phyloP scores from a whole-genome alignment of 2,329 filamentous ascomycete genomes.

The Colletotrichum gigasporum region DNA sequence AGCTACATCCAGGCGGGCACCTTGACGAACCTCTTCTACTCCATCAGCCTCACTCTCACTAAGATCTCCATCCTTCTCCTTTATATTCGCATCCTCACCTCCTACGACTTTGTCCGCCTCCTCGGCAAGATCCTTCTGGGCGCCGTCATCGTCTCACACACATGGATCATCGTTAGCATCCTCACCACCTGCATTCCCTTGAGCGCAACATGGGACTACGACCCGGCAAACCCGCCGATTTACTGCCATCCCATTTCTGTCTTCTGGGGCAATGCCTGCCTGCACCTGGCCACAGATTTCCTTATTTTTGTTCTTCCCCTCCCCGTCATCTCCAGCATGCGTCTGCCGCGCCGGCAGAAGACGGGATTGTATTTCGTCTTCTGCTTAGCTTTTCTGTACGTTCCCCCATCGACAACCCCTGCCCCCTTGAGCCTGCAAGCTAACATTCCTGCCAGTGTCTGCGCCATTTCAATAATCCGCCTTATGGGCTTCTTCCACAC shows the following conservation, averaged over 20 bases:
- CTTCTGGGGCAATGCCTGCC: constrained; percentile 37
- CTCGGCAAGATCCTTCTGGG: constrained; percentile 34
- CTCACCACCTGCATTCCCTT: constrained; percentile 36
- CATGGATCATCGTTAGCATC: constrained; percentile 35
- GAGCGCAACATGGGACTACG: constrained; percentile 29
- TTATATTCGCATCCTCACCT: constrained; percentile 37
- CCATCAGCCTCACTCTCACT: constrained; percentile 33
- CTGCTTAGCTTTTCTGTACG: constrained; percentile 49
- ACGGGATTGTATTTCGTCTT: constrained; percentile 47
- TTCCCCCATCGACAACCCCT: constrained; percentile 3
- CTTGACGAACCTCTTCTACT: constrained; percentile 32
- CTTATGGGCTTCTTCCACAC: constrained; percentile 39
- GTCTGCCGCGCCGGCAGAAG: constrained; percentile 53
- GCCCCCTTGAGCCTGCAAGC: background rate
- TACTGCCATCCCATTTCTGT: constrained; percentile 33
- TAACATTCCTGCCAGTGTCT: constrained; percentile 42
- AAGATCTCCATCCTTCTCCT: constrained; percentile 36
- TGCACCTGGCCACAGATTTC: constrained; percentile 38
- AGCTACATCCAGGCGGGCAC: constrained; percentile 23
- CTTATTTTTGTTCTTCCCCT: constrained; percentile 47
- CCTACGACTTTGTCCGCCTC: constrained; percentile 37
- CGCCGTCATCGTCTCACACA: constrained; percentile 32
- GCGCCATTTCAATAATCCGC: constrained; percentile 44
- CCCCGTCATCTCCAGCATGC: constrained; percentile 52
- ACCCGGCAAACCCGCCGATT: background rate